Evolutionary conservation across 805 yeast genomes (phyloP).

Genomic region (Monosporozyma unispora): DNA sequence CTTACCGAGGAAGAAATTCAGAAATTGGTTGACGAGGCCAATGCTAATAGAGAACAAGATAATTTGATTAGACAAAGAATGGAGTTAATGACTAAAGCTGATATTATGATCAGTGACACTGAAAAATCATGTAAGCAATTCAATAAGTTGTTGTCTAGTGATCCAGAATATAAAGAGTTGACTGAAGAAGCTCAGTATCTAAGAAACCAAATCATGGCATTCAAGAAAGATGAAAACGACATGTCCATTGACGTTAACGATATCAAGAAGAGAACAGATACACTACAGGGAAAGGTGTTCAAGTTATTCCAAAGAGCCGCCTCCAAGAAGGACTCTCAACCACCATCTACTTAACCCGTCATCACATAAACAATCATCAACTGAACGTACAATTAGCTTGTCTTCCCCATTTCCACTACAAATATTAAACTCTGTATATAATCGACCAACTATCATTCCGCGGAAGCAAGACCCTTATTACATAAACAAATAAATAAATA

Average conservation of each 20-base stretch:
- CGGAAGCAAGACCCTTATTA: background rate
- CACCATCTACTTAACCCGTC: background rate
- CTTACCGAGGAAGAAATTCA: slow-evolving; percentile 60
- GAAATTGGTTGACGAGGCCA: slow-evolving; percentile 57
- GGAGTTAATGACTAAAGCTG: slow-evolving; percentile 67
- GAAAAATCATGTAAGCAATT: slow-evolving; percentile 70
- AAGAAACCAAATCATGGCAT: slow-evolving; percentile 38
- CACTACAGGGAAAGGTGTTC: slow-evolving; percentile 38
- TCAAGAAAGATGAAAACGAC: slow-evolving; percentile 44
- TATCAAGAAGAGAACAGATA: slow-evolving; percentile 59
- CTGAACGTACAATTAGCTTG: no score
- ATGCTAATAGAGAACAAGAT: slow-evolving; percentile 51
- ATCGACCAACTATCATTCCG: no score
- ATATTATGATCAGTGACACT: slow-evolving; percentile 72
- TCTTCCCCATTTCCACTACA: no score
- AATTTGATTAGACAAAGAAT: slow-evolving; percentile 49
- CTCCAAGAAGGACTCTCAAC: background rate
- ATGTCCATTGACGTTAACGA: slow-evolving; percentile 37
- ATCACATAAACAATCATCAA: no score
- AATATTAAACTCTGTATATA: no score
- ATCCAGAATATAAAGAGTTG: slow-evolving; percentile 37
- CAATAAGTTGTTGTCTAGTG: slow-evolving; percentile 37
- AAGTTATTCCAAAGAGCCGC: slow-evolving; percentile 7
- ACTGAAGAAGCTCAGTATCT: slow-evolving; percentile 32
- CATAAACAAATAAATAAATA: no score